Conservation (phyloP, 2,329 filamentous ascomycete genomes). For the Pezicula rhizophila region DNA sequence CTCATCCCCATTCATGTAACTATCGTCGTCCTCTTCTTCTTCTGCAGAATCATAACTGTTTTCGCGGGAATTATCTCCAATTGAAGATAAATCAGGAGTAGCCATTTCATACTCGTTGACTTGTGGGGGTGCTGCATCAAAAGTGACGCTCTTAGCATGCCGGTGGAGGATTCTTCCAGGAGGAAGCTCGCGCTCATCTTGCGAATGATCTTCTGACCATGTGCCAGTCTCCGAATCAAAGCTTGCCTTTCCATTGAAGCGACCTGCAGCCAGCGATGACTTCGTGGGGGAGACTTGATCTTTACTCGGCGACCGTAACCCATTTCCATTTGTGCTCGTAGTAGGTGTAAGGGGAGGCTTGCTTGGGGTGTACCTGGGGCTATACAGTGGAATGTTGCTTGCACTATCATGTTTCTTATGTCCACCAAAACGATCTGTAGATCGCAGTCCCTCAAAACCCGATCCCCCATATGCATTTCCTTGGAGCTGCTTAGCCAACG, state of each 20-base stretch:
- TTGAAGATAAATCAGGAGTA: conserved; percentile 89
- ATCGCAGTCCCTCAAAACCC: conserved; percentile 46
- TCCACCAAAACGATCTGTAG: conserved; percentile 41
- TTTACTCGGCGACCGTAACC: conserved; percentile 51
- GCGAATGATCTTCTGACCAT: conserved; percentile 61
- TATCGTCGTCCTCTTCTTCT: conserved; percentile 62
- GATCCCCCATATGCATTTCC: conserved; percentile 62
- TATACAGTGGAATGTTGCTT: conserved; percentile 52
- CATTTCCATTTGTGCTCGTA: conserved; percentile 18
- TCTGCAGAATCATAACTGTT: conserved; percentile 87
- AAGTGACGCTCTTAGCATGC: conserved; percentile 94
- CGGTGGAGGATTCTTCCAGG: conserved; percentile 67
- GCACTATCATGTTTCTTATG: conserved; percentile 53
- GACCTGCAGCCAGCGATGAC: conserved; percentile 71
- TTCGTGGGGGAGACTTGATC: conserved; percentile 77
- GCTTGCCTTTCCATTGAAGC: conserved; percentile 53
- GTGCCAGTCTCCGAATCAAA: conserved; percentile 65
- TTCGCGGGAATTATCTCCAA: conserved; percentile 83
- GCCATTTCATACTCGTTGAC: conserved; percentile 98
- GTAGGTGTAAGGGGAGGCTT: conserved; percentile 32
- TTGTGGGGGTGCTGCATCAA: conserved; percentile 87
- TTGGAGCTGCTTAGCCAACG: conserved; percentile 68
- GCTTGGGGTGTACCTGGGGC: conserved; percentile 20
- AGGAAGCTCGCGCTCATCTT: conserved; percentile 52
- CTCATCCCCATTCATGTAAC: conserved; percentile 45